phyloP scores from a whole-genome alignment of 768 basidiomycete genomes.

The Mycena galopus region DNA sequence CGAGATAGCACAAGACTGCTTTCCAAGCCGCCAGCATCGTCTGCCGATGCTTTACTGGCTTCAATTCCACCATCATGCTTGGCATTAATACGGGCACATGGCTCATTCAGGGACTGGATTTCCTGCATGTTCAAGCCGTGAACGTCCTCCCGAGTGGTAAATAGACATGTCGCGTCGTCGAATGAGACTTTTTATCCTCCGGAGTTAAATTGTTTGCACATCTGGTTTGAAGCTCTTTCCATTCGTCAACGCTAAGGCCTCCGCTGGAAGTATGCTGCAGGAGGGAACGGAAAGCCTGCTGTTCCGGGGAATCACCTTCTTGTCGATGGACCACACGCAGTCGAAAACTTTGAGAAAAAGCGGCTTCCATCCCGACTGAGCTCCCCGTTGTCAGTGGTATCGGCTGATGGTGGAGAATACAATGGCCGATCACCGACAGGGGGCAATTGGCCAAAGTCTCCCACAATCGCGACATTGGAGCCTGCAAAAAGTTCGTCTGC shows the following conservation, averaged over 20 bases:
- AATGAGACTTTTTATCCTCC: background rate
- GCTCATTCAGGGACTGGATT: conserved; percentile 13
- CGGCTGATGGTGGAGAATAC: background rate
- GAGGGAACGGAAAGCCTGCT: background rate
- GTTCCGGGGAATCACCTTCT: background rate
- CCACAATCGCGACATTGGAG: background rate
- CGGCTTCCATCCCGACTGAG: background rate
- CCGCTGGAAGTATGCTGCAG: background rate
- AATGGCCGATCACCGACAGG: background rate
- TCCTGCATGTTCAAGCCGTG: conserved; percentile 12
- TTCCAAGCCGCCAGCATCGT: conserved; percentile 19
- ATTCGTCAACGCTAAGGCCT: background rate
- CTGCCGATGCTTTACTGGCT: background rate
- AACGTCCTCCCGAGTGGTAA: conserved; percentile 24
- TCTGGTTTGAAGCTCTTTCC: background rate
- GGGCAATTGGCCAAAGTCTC: background rate
- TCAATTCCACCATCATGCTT: conserved; percentile 24
- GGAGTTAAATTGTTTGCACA: background rate
- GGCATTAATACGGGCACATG: conserved; percentile 26
- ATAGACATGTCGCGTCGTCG: conserved; percentile 21
- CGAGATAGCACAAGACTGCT: conserved; percentile 1
- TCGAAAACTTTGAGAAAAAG: background rate
- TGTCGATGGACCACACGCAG: background rate
- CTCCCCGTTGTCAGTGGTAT: background rate
- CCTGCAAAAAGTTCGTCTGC: background rate